Evolutionary conservation across 768 basidiomycete genomes (phyloP).

Genomic region (Suillus occidentalis): DNA sequence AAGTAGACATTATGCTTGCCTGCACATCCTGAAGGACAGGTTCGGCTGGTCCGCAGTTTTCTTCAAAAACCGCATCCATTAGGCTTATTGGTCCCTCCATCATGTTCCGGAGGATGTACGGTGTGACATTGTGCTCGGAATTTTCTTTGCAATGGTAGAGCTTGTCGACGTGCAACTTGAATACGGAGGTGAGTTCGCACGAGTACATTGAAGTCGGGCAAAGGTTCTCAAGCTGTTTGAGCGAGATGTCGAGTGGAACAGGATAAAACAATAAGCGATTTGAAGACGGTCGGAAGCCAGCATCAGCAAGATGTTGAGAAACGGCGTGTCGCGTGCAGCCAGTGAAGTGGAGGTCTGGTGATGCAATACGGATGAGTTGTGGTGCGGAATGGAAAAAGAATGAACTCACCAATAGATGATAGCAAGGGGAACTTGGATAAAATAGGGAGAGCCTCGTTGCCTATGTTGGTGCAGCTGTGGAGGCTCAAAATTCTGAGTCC

Average conservation of each 20-base stretch:
- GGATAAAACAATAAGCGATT: slow-evolving; percentile 43
- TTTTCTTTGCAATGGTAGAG: slow-evolving; percentile 7
- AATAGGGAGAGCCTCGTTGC: slow-evolving; percentile 40
- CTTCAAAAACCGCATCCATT: not conserved
- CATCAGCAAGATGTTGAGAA: slow-evolving; percentile 15
- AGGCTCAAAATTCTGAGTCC: slow-evolving; percentile 58
- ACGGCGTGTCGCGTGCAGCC: slow-evolving; percentile 34
- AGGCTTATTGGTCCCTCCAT: not conserved
- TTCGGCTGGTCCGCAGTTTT: not conserved
- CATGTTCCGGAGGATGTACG: not conserved
- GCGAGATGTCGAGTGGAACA: slow-evolving; percentile 35
- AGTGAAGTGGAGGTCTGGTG: slow-evolving; percentile 52
- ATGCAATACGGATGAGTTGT: slow-evolving; percentile 7
- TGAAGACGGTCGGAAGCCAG: slow-evolving; percentile 29
- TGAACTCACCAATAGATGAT: slow-evolving; percentile 55
- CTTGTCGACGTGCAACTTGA: slow-evolving; percentile 27
- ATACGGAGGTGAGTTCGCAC: slow-evolving; percentile 24
- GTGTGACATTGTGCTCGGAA: not conserved
- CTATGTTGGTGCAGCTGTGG: slow-evolving; percentile 51
- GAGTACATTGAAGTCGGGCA: slow-evolving; percentile 25
- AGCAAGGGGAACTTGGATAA: slow-evolving; percentile 57
- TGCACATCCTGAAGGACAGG: not conserved
- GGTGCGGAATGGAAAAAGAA: not conserved
- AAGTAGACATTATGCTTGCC: not conserved
- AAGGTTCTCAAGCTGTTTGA: slow-evolving; percentile 32